Percentiles rank a stretch among this genome's conserved stretches.
These are phyloP conservation scores for Penicillium hordei DNA, from an alignment of 2,329 filamentous ascomycete genomes.

Conservation along the genomic window DNA sequence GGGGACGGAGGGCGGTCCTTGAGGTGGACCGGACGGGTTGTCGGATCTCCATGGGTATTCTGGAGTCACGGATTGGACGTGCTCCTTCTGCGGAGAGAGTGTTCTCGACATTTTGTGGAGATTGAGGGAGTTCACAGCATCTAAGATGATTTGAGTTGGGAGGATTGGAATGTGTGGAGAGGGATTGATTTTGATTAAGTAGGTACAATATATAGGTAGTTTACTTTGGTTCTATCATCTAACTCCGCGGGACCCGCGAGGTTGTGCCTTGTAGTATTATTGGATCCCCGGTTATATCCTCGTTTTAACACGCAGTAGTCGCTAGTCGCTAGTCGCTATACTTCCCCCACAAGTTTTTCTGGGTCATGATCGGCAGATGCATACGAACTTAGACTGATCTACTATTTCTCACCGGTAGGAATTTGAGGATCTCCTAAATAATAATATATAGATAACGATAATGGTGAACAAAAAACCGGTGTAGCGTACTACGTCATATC, in stretches of 20 bases:
- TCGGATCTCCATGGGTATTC: slow-evolving; percentile 35
- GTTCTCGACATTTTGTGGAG: neutral
- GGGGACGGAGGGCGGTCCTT: slow-evolving; percentile 27
- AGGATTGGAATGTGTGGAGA: neutral
- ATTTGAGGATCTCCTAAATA: neutral
- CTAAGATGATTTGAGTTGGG: neutral
- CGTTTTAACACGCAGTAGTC: slow-evolving; percentile 2
- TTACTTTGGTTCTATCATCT: neutral
- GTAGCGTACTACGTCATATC: slow-evolving; percentile 9
- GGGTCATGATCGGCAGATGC: neutral
- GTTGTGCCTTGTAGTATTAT: neutral
- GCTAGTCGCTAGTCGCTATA: neutral
- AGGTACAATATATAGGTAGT: neutral
- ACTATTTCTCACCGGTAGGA: neutral
- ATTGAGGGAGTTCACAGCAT: neutral
- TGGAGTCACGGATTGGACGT: slow-evolving; percentile 15
- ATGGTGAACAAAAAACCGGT: neutral
- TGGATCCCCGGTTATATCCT: slow-evolving; percentile 5
- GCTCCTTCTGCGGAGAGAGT: slow-evolving; percentile 2
- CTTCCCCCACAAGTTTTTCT: neutral
- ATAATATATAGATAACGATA: neutral
- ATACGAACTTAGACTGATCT: neutral
- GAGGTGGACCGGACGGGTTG: slow-evolving; percentile 34
- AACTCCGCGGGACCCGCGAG: slow-evolving; percentile 17
- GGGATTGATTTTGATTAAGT: slow-evolving; percentile 6